A percentile compares a stretch with the other conserved stretches of the same genome.
phyloP scores from a whole-genome alignment of 345 rosid species.

The Passiflora organensis region DNA sequence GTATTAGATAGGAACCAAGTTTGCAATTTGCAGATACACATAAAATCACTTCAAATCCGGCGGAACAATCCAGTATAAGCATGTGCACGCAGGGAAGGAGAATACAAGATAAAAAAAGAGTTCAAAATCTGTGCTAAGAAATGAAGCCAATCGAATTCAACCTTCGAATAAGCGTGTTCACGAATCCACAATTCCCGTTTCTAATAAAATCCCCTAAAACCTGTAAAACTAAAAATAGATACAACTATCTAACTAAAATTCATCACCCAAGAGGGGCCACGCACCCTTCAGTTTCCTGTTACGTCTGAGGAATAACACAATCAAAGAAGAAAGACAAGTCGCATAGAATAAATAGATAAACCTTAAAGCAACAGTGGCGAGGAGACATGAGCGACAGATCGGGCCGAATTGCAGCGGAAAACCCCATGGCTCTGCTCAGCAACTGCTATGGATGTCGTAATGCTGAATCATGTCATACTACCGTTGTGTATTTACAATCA shows the following conservation, averaged over 20 bases:
- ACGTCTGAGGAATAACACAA: background rate
- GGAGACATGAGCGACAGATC: conserved; percentile 20
- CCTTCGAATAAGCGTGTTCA: background rate
- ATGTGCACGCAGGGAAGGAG: background rate
- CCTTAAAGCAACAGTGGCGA: background rate
- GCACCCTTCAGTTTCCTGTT: too few species aligned
- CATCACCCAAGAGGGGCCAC: background rate
- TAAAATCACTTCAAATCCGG: background rate
- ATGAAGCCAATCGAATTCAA: background rate
- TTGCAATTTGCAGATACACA: too few species aligned
- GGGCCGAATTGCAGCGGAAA: conserved; percentile 40
- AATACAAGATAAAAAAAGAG: too few species aligned
- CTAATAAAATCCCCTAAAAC: too few species aligned
- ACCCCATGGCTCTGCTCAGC: conserved; percentile 37
- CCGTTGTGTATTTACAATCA: too few species aligned
- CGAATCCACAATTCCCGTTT: background rate
- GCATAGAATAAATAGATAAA: background rate
- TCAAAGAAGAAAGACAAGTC: background rate
- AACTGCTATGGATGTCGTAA: background rate
- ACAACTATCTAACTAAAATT: background rate
- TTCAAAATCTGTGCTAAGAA: background rate
- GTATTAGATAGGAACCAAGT: too few species aligned
- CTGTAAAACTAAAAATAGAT: background rate
- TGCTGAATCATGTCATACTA: too few species aligned
- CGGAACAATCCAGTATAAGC: background rate